phyloP scores from a whole-genome alignment of 1,284 basidiomycete genomes.

The Sphagnurus paluster region DNA sequence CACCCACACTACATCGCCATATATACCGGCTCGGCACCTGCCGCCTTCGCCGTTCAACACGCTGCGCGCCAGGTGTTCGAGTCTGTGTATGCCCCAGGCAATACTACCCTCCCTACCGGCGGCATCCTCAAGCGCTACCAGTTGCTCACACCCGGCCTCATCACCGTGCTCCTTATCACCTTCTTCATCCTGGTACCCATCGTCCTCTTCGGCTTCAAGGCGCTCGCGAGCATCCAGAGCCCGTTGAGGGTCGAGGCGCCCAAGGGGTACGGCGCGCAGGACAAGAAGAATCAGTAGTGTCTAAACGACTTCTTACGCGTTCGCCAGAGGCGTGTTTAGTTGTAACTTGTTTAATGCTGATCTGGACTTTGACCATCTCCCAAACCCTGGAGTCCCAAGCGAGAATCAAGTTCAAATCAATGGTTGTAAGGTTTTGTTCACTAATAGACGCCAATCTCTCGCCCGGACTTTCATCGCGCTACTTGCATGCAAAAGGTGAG shows the following conservation, averaged over 20 bases:
- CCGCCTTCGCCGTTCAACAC: conserved; percentile 33
- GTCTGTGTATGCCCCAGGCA: conserved; percentile 23
- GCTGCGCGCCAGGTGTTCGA: conserved; percentile 31
- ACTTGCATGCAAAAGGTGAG: too few species aligned
- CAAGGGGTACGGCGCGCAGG: conserved; percentile 66
- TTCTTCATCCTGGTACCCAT: conserved; percentile 77
- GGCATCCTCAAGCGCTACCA: conserved; percentile 76
- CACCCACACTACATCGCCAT: conserved; percentile 65
- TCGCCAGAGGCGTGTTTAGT: too few species aligned
- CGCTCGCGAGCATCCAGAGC: conserved; percentile 78
- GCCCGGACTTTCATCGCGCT: too few species aligned
- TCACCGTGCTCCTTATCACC: conserved; percentile 65
- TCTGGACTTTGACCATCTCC: too few species aligned
- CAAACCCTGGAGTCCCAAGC: too few species aligned
- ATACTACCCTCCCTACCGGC: conserved; percentile 40
- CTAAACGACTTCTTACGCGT: too few species aligned
- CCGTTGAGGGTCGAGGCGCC: conserved; percentile 61
- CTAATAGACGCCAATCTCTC: too few species aligned
- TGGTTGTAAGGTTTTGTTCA: too few species aligned
- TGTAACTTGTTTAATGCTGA: too few species aligned
- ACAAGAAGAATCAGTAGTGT: conserved; percentile 79
- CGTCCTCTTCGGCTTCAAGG: conserved; percentile 62
- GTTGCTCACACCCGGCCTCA: conserved; percentile 78
- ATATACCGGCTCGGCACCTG: conserved; percentile 53
- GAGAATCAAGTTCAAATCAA: too few species aligned